Percentiles rank a stretch among this genome's conserved stretches.
phyloP scores from a whole-genome alignment of 176 grass and related monocot genomes.

The Zoysia pacifica region DNA sequence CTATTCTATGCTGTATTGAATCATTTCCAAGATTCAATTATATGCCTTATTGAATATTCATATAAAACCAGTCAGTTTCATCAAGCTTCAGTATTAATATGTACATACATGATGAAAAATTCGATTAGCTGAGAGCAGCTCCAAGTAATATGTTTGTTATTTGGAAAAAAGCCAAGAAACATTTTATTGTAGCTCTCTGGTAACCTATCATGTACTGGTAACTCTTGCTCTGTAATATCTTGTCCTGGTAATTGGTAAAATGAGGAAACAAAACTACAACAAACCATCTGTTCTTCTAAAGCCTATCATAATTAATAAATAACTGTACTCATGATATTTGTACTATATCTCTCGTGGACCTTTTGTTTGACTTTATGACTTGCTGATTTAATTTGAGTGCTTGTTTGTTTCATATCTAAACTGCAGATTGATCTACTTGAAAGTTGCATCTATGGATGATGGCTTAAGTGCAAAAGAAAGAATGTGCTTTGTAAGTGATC shows the following conservation, averaged over 20 bases:
- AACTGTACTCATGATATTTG: background rate
- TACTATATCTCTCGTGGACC: background rate
- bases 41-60: background rate
- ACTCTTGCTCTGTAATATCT: background rate
- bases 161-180: constrained; percentile 7
- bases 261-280: constrained; percentile 17
- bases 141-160: background rate
- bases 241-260: constrained; percentile 4
- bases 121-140: constrained; percentile 15
- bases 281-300: constrained; percentile 19
- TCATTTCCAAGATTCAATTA: too few relatives aligned
- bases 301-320: constrained; percentile 6
- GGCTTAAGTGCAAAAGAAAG: constrained; percentile 63
- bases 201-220: background rate
- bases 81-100: constrained; percentile 9
- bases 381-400: constrained; percentile 18
- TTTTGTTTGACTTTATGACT: constrained; percentile 31
- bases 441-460: constrained; percentile 56
- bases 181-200: constrained; percentile 5
- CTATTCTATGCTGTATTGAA: constrained; percentile 2
- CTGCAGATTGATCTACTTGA: constrained; percentile 91
- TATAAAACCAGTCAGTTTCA: constrained; percentile 12
- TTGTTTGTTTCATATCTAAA: constrained; percentile 38
- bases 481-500: constrained; percentile 58
- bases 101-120: constrained; percentile 13